Conservation (phyloP, 768 basidiomycete species). For the Trametes coccinea region DNA sequence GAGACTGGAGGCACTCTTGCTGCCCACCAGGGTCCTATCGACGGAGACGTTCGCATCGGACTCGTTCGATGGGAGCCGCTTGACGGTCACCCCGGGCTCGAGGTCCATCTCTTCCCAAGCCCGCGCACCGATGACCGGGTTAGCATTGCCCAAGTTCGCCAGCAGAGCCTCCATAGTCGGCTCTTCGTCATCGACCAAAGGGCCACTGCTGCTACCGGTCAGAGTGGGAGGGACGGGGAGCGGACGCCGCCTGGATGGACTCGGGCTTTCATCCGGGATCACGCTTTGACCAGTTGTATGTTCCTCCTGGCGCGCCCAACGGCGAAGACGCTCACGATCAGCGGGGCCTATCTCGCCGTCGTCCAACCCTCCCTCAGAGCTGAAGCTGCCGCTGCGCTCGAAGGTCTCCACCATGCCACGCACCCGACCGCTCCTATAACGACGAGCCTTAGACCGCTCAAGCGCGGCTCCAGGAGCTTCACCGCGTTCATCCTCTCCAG, state of each 20-base stretch:
- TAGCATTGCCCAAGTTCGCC: conserved; percentile 15
- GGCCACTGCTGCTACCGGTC: conserved; percentile 3
- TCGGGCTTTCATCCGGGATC: conserved; percentile 16
- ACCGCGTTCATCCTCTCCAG: conserved; percentile 19
- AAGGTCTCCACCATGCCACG: conserved; percentile 32
- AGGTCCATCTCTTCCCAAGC: conserved; percentile 41
- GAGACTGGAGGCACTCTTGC: conserved; percentile 14
- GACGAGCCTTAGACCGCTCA: conserved; percentile 27
- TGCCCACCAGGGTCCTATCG: conserved; percentile 9
- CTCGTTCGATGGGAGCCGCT: conserved; percentile 27
- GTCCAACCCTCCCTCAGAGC: conserved; percentile 28
- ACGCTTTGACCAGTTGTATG: conserved; percentile 12
- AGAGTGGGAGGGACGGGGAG: conserved; percentile 16
- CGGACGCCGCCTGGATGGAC: conserved; percentile 15
- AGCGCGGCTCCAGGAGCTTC: conserved; percentile 20
- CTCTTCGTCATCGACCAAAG: conserved; percentile 25
- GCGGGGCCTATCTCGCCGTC: conserved; percentile 1
- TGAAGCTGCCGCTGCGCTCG: conserved; percentile 35
- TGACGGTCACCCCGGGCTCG: conserved; percentile 35
- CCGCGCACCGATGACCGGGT: conserved; percentile 31
- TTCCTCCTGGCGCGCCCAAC: conserved; percentile 21
- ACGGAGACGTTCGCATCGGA: conserved; percentile 3
- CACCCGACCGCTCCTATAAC: conserved; percentile 30
- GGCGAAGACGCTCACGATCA: conserved; percentile 17
- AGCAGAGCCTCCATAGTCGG: conserved; percentile 36